Conservation (phyloP, 768 basidiomycete genomes). For the Tulasnella sp. region DNA sequence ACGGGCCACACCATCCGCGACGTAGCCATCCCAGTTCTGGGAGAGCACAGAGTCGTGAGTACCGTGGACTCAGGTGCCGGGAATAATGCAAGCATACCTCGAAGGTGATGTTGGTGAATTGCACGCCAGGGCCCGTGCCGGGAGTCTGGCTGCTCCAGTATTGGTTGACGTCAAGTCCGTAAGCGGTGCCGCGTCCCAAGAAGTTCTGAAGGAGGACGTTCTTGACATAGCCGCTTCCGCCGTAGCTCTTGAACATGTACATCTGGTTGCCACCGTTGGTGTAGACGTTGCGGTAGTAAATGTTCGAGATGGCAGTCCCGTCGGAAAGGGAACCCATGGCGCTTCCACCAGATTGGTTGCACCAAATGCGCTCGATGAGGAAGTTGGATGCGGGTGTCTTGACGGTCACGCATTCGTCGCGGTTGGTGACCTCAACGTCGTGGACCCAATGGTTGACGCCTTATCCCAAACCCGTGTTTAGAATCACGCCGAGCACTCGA, state of each 20-base stretch:
- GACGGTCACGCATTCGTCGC: slow-evolving; percentile 45
- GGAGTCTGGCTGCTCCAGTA: slow-evolving; percentile 41
- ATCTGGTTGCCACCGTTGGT: slow-evolving; percentile 44
- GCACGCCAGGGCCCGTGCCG: slow-evolving; percentile 41
- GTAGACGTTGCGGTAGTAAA: slow-evolving; percentile 43
- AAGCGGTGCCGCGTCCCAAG: slow-evolving; percentile 42
- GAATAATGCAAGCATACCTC: slow-evolving; percentile 33
- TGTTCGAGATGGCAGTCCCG: slow-evolving; percentile 41
- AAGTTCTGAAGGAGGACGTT: slow-evolving; percentile 44
- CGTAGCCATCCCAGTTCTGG: slow-evolving; percentile 24
- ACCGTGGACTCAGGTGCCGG: neutral
- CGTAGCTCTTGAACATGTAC: slow-evolving; percentile 43
- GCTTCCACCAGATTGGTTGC: slow-evolving; percentile 44
- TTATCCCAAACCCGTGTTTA: neutral
- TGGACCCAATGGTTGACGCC: slow-evolving; percentile 45
- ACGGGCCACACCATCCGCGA: slow-evolving; percentile 20
- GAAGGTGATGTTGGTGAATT: slow-evolving; percentile 43
- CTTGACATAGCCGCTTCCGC: slow-evolving; percentile 40
- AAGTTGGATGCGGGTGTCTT: slow-evolving; percentile 44
- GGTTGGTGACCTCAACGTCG: slow-evolving; percentile 45
- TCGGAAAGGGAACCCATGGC: slow-evolving; percentile 42
- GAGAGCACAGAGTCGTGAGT: neutral
- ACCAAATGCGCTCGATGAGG: slow-evolving; percentile 44
- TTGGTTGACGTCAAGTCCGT: slow-evolving; percentile 43
- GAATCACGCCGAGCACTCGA: neutral